Evolutionary conservation across 768 basidiomycete genomes (phyloP).

Genomic region (Lactarius sanguifluus): DNA sequence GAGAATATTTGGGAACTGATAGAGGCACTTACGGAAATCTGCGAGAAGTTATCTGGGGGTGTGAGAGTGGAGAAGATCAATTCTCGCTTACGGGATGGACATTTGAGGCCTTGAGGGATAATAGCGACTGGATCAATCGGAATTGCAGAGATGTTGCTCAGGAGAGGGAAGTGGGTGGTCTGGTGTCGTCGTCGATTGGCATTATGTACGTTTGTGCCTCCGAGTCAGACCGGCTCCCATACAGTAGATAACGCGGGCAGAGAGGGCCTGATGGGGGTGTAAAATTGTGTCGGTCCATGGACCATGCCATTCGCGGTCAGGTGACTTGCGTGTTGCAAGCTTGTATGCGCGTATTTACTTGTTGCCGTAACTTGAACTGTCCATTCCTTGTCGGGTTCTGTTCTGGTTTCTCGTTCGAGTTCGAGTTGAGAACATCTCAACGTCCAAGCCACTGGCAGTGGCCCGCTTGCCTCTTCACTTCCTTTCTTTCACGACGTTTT

Average conservation of each 20-base stretch:
- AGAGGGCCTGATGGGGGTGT: not conserved
- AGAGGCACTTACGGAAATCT: slow-evolving; percentile 22
- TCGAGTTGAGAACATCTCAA: not conserved
- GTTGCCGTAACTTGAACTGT: slow-evolving; percentile 1
- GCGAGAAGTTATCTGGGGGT: not conserved
- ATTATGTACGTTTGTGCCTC: not conserved
- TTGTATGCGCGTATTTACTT: slow-evolving; percentile 26
- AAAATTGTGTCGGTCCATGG: not conserved
- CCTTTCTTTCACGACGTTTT: slow-evolving; percentile 2
- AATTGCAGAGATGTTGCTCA: not conserved
- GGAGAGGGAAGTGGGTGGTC: not conserved
- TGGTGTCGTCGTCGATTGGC: not conserved
- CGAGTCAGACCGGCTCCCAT: not conserved
- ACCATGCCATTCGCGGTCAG: slow-evolving; percentile 11
- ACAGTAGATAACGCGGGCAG: not conserved
- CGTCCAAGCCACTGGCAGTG: not conserved
- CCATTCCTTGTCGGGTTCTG: slow-evolving; percentile 12
- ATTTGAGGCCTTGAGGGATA: not conserved
- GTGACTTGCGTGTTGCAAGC: slow-evolving; percentile 16
- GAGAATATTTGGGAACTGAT: not conserved
- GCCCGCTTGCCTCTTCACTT: not conserved
- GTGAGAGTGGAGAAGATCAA: not conserved
- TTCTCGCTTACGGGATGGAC: slow-evolving; percentile 18
- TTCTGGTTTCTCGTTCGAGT: not conserved
- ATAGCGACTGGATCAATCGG: not conserved